Conservation (phyloP, 345 rosid genomes). For the Rhodamnia rubescens region DNA sequence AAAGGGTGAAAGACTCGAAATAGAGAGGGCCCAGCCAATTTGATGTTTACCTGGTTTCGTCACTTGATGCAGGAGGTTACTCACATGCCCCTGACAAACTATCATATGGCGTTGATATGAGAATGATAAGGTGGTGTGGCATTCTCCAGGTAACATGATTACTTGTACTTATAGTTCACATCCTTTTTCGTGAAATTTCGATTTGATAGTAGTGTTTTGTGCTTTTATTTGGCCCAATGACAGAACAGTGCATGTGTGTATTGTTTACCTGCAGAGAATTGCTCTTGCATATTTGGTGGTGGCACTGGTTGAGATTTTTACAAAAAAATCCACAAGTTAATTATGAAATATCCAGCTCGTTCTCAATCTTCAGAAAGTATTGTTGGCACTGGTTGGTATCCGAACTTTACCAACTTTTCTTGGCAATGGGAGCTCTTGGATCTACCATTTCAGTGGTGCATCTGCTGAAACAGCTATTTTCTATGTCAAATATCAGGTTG, state of each 20-base stretch:
- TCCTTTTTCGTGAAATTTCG: background rate
- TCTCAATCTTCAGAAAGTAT: conserved; percentile 44
- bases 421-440: background rate
- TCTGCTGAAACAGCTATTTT: background rate
- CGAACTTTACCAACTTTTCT: background rate
- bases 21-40: background rate
- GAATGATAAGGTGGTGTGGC: conserved; percentile 67
- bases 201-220: background rate
- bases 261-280: conserved; percentile 44
- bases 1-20: background rate
- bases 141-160: conserved; percentile 63
- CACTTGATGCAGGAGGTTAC: conserved; percentile 48
- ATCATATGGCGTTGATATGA: conserved; percentile 72
- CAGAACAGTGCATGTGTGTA: background rate
- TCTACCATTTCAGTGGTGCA: background rate
- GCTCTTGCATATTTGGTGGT: conserved; percentile 71
- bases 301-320: conserved; percentile 55
- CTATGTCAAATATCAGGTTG: conserved; percentile 39
- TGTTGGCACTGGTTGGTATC: conserved; percentile 64
- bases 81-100: conserved; percentile 82
- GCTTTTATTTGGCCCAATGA: background rate
- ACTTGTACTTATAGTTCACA: background rate
- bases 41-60: conserved; percentile 1
- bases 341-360: conserved; percentile 17
- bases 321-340: conserved; percentile 21